phyloP scores from a whole-genome alignment of 441 rosid genomes.

The Adansonia rubrostipa region DNA sequence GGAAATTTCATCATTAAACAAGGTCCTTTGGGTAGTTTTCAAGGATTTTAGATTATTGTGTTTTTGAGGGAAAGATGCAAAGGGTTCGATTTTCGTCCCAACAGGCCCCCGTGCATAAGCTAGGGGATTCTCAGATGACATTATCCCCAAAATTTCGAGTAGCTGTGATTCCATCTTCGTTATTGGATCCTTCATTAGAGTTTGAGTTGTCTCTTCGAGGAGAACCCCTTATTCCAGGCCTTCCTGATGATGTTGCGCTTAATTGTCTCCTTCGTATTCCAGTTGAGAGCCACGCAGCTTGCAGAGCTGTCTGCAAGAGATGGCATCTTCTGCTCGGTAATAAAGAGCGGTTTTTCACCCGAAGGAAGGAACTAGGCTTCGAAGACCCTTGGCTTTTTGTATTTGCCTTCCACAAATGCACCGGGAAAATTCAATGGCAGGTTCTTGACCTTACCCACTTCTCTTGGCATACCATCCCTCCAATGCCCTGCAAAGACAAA shows the following conservation, averaged over 20 bases:
- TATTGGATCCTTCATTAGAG: slow-evolving; percentile 56
- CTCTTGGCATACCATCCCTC: slow-evolving; percentile 82
- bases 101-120: slow-evolving; percentile 77
- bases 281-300: slow-evolving; percentile 63
- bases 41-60: slow-evolving; percentile 14
- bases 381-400: slow-evolving; percentile 90
- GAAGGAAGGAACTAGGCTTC: slow-evolving; percentile 70
- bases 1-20: slow-evolving; percentile 3
- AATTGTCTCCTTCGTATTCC: slow-evolving; percentile 87
- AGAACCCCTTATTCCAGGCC: slow-evolving; percentile 78
- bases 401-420: slow-evolving; percentile 77
- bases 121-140: slow-evolving; percentile 88
- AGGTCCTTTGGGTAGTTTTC: slow-evolving; percentile 22
- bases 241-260: slow-evolving; percentile 85
- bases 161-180: slow-evolving; percentile 58
- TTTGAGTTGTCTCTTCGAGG: slow-evolving; percentile 53
- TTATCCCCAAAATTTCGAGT: slow-evolving; percentile 84
- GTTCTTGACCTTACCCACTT: slow-evolving; percentile 75
- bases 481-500: slow-evolving; percentile 87
- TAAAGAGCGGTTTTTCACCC: slow-evolving; percentile 73
- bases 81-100: slow-evolving; percentile 80
- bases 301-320: slow-evolving; percentile 73
- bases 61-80: slow-evolving; percentile 60
- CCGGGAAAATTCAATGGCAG: slow-evolving; percentile 86
- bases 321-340: slow-evolving; percentile 75